Conservation (phyloP, 1,284 basidiomycete genomes). For the Flammula alnicola region DNA sequence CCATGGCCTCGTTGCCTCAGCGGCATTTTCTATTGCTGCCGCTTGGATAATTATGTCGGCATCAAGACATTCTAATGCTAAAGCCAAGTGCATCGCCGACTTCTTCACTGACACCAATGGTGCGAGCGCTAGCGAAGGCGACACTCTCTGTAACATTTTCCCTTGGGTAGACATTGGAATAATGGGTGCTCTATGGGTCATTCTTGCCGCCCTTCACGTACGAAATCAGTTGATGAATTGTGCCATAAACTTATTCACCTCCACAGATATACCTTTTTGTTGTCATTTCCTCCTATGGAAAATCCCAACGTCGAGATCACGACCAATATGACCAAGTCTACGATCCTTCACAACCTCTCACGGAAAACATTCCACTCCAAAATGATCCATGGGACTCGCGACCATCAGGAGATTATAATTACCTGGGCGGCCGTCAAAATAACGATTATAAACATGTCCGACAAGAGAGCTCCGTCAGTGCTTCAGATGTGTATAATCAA, state of each 20-base stretch:
- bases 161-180: conserved; percentile 91
- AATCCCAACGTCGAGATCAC: conserved; percentile 78
- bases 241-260: conserved; percentile 3
- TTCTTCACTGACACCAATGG: conserved; percentile 54
- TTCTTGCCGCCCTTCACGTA: conserved; percentile 79
- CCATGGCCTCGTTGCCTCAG: conserved; percentile 61
- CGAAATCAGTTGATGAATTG: conserved; percentile 20
- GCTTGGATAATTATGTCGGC: conserved; percentile 84
- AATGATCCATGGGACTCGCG: conserved; percentile 78
- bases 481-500: conserved; percentile 57
- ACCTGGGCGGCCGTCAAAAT: conserved; percentile 20
- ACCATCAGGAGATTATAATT: conserved; percentile 58
- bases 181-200: conserved; percentile 84
- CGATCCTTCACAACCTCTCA: conserved; percentile 66
- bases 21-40: conserved; percentile 76
- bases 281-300: conserved; percentile 75
- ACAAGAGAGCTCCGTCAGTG: conserved; percentile 58
- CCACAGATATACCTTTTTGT: conserved; percentile 70
- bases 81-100: conserved; percentile 63
- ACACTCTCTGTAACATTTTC: conserved; percentile 83
- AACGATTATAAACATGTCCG: conserved; percentile 49
- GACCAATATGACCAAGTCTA: conserved; percentile 80
- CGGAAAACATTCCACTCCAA: conserved; percentile 68
- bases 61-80: conserved; percentile 70
- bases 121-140: conserved; percentile 53